These are phyloP conservation scores for Haplographium delicatum DNA, from an alignment of 495 filamentous ascomycete genomes.

Conservation along the genomic window DNA sequence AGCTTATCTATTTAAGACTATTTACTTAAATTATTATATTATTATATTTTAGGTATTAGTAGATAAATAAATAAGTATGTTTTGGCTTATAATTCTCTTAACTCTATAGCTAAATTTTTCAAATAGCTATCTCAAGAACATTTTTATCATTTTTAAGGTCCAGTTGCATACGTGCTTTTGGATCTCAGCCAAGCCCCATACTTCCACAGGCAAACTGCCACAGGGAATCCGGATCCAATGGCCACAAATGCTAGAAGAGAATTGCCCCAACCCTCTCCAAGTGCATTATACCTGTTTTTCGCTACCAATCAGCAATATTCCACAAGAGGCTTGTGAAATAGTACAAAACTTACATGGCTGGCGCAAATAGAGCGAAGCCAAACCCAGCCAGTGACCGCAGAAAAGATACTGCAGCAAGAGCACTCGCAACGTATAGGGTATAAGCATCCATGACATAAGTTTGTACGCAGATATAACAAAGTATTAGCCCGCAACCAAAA, in stretches of 20 bases:
- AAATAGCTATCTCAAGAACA: conserved; percentile 36
- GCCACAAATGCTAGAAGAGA: conserved; percentile 61
- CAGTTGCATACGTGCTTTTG: conserved; percentile 57
- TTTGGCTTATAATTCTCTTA: too few relatives aligned
- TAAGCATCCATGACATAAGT: conserved; percentile 21
- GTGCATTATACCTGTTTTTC: too few relatives aligned
- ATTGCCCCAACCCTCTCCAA: conserved; percentile 74
- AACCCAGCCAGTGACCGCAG: conserved; percentile 69
- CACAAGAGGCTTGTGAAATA: too few relatives aligned
- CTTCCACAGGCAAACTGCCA: conserved; percentile 63
- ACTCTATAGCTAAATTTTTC: too few relatives aligned
- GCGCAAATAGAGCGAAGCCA: conserved; percentile 71
- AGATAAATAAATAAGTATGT: too few relatives aligned
- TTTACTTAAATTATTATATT: too few relatives aligned
- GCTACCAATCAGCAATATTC: too few relatives aligned
- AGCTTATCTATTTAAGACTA: too few relatives aligned
- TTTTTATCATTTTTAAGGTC: too few relatives aligned
- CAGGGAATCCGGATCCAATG: conserved; percentile 33
- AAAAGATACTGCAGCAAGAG: conserved; percentile 16
- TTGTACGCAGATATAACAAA: conserved; percentile 63
- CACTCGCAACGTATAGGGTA: conserved; percentile 6
- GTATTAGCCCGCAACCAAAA: conserved; percentile 74
- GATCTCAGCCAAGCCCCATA: conserved; percentile 62
- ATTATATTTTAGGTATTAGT: too few relatives aligned
- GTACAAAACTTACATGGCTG: too few relatives aligned